Conservation (phyloP, 1,284 basidiomycete species). For the Sanguinoderma infundibulare region DNA sequence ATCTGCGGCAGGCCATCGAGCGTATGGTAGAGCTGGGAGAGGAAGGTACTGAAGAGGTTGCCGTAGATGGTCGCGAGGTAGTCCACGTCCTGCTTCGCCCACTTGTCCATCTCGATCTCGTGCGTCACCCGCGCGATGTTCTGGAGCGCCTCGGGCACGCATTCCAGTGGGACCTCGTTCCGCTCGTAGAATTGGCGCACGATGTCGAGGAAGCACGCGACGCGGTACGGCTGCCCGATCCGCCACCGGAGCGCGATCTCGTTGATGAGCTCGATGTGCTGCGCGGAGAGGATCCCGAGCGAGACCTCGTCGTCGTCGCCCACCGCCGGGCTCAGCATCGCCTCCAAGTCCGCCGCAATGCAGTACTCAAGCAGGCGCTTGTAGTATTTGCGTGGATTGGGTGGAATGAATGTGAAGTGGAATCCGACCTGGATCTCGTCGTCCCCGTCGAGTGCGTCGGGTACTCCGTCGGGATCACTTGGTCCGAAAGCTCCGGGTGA, state of each 20-base stretch:
- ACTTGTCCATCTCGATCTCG: constrained; percentile 75
- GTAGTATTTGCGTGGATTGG: constrained; percentile 87
- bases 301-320: constrained; percentile 97
- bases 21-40: constrained; percentile 84
- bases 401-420: constrained; percentile 89
- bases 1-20: constrained; percentile 78
- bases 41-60: constrained; percentile 85
- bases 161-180: constrained; percentile 92
- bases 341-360: constrained; percentile 86
- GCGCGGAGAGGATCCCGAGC: constrained; percentile 85
- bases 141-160: constrained; percentile 88
- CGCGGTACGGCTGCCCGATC: constrained; percentile 80
- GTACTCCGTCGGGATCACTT: constrained; percentile 44
- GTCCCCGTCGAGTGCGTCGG: constrained; percentile 56
- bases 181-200: constrained; percentile 89
- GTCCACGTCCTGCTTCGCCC: constrained; percentile 85
- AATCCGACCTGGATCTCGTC: constrained; percentile 73
- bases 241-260: constrained; percentile 93
- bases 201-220: constrained; percentile 84
- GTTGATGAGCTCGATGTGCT: constrained; percentile 84
- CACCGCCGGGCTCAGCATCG: constrained; percentile 85
- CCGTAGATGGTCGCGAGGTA: constrained; percentile 70
- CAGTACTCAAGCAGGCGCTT: constrained; percentile 84
- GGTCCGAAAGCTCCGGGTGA: constrained; percentile 28
- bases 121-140: constrained; percentile 72